These are phyloP conservation scores for Globisporangium spinosum DNA, from an alignment of 352 stramenopile genomes.

Conservation along the genomic window DNA sequence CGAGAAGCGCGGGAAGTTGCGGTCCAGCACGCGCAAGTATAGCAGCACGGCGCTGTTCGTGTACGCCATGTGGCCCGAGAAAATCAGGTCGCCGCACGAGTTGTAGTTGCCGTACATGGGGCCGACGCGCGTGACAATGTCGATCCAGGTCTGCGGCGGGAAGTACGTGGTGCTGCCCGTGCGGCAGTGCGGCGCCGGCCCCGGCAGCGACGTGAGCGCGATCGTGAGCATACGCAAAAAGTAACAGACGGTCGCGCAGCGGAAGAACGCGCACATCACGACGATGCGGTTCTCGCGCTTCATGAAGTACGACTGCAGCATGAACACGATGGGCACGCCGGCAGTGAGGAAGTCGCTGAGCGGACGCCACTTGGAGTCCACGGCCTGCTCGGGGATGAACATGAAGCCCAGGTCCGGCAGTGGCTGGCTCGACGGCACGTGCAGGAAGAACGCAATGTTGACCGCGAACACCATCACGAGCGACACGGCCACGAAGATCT, in stretches of 20 bases:
- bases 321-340: slow-evolving; percentile 52
- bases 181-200: slow-evolving; percentile 64
- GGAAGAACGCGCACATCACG: slow-evolving; percentile 62
- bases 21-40: slow-evolving; percentile 60
- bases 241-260: slow-evolving; percentile 65
- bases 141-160: slow-evolving; percentile 61
- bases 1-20: slow-evolving; percentile 46
- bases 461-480: slow-evolving; percentile 64
- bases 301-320: slow-evolving; percentile 51
- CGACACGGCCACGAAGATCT: slow-evolving; percentile 67
- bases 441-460: slow-evolving; percentile 73
- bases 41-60: slow-evolving; percentile 64
- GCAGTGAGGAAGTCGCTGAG: slow-evolving; percentile 68
- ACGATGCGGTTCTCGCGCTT: slow-evolving; percentile 42
- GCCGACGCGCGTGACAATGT: slow-evolving; percentile 67
- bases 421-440: slow-evolving; percentile 48
- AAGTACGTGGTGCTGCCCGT: slow-evolving; percentile 47
- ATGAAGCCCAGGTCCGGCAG: slow-evolving; percentile 75
- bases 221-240: slow-evolving; percentile 66
- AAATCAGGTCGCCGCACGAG: slow-evolving; percentile 74
- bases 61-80: slow-evolving; percentile 75
- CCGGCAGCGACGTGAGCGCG: slow-evolving; percentile 62
- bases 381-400: slow-evolving; percentile 60
- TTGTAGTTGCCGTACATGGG: slow-evolving; percentile 76
- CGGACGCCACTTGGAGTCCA: slow-evolving; percentile 53